Evolutionary conservation across 257 asterid genomes (phyloP), one percentile per base, ranked within the genome.

Genomic region (Scutellaria baicalensis): DNA sequence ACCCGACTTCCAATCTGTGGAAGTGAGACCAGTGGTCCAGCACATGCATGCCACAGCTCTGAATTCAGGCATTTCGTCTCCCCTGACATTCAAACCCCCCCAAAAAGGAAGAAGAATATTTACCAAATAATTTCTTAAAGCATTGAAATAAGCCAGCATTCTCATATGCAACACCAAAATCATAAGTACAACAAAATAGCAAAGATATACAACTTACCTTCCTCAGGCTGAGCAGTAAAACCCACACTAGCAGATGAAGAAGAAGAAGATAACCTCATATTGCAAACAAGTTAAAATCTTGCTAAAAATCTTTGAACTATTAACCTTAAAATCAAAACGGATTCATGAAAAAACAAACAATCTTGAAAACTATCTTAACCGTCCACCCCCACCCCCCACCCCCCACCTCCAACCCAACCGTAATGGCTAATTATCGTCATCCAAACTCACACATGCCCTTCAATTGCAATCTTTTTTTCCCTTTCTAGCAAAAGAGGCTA

Each of bases 11-110:
- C 96, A 35, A 85, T 66, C 40, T 81, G 86, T 0, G 96, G 96
- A 57, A 89, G 89, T 3, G 96, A 87, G 59, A 89, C 90, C 76
- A 89, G 78, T 1, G 94, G 96, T 17, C 96, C 96, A 23, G 94
- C 94, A 66, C 96, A 89, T 0, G 91, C 96, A 66, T 89, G 96
- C 96, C 96, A 89, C 67, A 89, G 86, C 89, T 89, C 94, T 13
- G 96, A 87, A 76, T 89, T 89, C 86, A 89, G 79, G 85, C 94
- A 85, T 84, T 87, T 87, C 65, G 84, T 85, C 85, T 87, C 94
- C 47, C 83, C 96, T 85, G 75, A 50, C 72, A 56, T 45, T 64
- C 43, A 60, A 20, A 42, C 20, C 48, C 63, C 42, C 66, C 66
- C 45, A 42, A 50, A 8, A 31, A 12, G 57, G 43, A 52, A 39